Evolutionary conservation across 805 yeast species (phyloP), one percentile per base, ranked within the genome.

Genomic region (Yueomyces sp.): DNA sequence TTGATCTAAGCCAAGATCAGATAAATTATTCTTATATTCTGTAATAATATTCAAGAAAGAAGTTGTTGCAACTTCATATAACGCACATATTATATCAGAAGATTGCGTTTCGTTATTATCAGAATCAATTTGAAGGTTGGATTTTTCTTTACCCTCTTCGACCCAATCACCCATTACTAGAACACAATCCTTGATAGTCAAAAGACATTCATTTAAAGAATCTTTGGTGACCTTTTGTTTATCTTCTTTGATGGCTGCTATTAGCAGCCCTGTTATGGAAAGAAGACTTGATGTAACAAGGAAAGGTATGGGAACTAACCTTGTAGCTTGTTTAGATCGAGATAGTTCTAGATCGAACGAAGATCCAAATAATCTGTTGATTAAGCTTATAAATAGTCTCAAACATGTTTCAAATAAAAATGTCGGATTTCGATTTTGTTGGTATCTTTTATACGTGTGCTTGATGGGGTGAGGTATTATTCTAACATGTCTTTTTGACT

Each of bases 261-360:
- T 52, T 26, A 62, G 33, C 5, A 77, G 60, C 26, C 79, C 63
- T 44, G 81, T 64, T 42, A 79, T 70, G 2, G 85, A 63, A 9
- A 81, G 57, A 2, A 83, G 69, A 41, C 81, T 72, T 26, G 81
- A 74, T 0, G 85, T 74, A 54, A 80, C 77, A 4, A 84, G 84
- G 44, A 72, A 73, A 1, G 85, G 77, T 42, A 78, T 70, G n/a
- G 77, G 69, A 2, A 79, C 68, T 36, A 85, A 62, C 27, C 74
- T 69, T 46, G 76, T 77, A 1, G 85, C 73, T 49, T 79, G 85
- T 51, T 75, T 63, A 42, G 64, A 47, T 19, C 19, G 19, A 19
- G 19, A 19, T 19, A 19, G 19, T 2, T 19, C 19, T 19, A 19
- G 2, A 19, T 19, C 19, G 19, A 19, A 19, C 19, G 19, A 19